Conservation (phyloP, 2,329 filamentous ascomycete species). For the Beauveria asiatica region DNA sequence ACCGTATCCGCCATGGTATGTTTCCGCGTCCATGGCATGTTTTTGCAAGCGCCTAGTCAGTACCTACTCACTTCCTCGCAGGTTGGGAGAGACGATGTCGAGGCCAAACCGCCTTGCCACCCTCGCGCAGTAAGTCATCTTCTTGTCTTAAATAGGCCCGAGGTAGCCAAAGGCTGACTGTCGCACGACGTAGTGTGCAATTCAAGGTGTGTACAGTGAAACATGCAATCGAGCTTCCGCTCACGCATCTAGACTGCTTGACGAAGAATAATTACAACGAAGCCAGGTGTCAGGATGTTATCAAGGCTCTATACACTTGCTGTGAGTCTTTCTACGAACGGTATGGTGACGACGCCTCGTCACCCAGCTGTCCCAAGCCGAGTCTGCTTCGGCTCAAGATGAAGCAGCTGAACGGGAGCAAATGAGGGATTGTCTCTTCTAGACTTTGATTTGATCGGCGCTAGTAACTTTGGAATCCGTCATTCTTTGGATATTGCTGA, state of each 20-base stretch:
- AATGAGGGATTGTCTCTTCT: not conserved
- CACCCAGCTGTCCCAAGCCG: slow-evolving; percentile 79
- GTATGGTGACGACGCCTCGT: slow-evolving; percentile 66
- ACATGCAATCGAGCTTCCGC: not conserved
- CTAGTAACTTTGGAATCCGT: too few relatives aligned
- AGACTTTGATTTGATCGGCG: too few relatives aligned
- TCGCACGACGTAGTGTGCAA: slow-evolving; percentile 61
- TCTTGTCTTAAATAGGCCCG: not conserved
- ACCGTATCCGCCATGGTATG: not conserved
- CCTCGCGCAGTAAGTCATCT: slow-evolving; percentile 59
- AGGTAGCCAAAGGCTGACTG: slow-evolving; percentile 5
- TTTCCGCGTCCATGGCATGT: not conserved
- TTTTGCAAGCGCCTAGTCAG: not conserved
- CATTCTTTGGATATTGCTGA: too few relatives aligned
- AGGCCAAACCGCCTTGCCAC: slow-evolving; percentile 73
- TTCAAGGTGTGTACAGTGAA: slow-evolving; percentile 56
- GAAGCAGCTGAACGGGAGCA: slow-evolving; percentile 55
- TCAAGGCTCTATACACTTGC: slow-evolving; percentile 87
- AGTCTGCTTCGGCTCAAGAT: slow-evolving; percentile 74
- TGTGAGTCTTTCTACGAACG: slow-evolving; percentile 81
- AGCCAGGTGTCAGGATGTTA: slow-evolving; percentile 65
- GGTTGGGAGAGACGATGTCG: slow-evolving; percentile 58
- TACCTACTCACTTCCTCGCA: slow-evolving; percentile 7
- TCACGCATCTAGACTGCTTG: slow-evolving; percentile 61
- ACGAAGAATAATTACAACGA: slow-evolving; percentile 79